Percentiles rank a stretch among this genome's conserved stretches.
phyloP scores from a whole-genome alignment of 2,329 filamentous ascomycete genomes.

The Hymenoscyphus fructigenus region DNA sequence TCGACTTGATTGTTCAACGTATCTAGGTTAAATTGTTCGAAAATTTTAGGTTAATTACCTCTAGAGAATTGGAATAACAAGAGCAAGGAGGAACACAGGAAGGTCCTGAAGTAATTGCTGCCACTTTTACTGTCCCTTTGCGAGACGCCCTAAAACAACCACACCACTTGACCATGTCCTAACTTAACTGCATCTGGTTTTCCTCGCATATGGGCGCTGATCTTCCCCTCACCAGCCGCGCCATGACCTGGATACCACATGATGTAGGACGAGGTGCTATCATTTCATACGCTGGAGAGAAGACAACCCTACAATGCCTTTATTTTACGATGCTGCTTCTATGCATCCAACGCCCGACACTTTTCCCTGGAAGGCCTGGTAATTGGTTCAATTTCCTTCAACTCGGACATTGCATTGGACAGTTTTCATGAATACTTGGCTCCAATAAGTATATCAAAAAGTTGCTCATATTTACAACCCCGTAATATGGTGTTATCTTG shows the following conservation, averaged over 20 bases:
- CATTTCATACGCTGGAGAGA: too few species aligned
- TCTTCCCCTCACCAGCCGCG: slow-evolving; percentile 1
- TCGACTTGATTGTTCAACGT: too few species aligned
- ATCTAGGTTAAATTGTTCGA: too few species aligned
- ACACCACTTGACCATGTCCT: background rate
- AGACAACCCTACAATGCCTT: too few species aligned
- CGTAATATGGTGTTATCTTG: background rate
- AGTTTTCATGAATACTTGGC: background rate
- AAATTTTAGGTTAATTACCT: too few species aligned
- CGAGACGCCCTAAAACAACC: too few species aligned
- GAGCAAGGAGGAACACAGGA: too few species aligned
- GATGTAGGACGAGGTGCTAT: background rate
- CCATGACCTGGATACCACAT: background rate
- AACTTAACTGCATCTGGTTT: background rate
- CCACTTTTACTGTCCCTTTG: too few species aligned
- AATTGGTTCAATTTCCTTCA: background rate
- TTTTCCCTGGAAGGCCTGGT: background rate
- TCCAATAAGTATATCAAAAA: background rate
- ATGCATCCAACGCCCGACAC: background rate
- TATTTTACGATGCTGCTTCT: too few species aligned
- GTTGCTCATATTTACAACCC: background rate
- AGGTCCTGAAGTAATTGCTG: too few species aligned
- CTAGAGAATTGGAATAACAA: too few species aligned
- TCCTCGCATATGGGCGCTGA: background rate
- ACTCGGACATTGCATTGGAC: background rate